phyloP scores from a whole-genome alignment of 2,329 filamentous ascomycete genomes.

The Hypoxylon sp. region DNA sequence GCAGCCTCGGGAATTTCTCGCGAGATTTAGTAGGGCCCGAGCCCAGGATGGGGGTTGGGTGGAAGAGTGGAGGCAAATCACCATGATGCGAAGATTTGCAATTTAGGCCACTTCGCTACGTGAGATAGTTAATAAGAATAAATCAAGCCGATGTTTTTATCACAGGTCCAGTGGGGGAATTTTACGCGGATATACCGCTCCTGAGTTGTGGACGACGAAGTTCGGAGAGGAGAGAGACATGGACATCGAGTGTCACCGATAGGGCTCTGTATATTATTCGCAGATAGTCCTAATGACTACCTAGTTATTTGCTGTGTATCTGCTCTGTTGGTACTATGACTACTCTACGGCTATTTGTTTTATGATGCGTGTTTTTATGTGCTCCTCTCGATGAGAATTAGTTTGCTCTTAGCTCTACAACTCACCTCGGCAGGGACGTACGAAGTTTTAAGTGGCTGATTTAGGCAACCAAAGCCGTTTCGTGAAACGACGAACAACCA shows the following conservation, averaged over 20 bases:
- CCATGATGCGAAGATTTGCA: slow-evolving; percentile 22
- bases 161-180: slow-evolving; percentile 25
- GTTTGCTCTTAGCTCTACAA: too few relatives aligned
- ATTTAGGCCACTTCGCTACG: slow-evolving; percentile 34
- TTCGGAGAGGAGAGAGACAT: slow-evolving; percentile 41
- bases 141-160: slow-evolving; percentile 34
- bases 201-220: slow-evolving; percentile 37
- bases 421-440: too few relatives aligned
- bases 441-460: too few relatives aligned
- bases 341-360: too few relatives aligned
- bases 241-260: slow-evolving; percentile 40
- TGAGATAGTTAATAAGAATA: slow-evolving; percentile 43
- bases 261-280: slow-evolving; percentile 49
- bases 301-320: slow-evolving; percentile 36
- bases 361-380: too few relatives aligned
- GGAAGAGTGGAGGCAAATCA: slow-evolving; percentile 20
- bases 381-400: too few relatives aligned
- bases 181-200: slow-evolving; percentile 37
- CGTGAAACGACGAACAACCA: slow-evolving; percentile 6
- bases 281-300: slow-evolving; percentile 46
- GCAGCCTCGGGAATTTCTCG: slow-evolving; percentile 39
- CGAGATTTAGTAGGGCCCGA: slow-evolving; percentile 39
- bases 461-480: slow-evolving; percentile 9
- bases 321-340: slow-evolving; percentile 3
- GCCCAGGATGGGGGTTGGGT: slow-evolving; percentile 27